Evolutionary conservation across 2,329 filamentous ascomycete genomes (phyloP).

Genomic region (Cordyceps farinosa): DNA sequence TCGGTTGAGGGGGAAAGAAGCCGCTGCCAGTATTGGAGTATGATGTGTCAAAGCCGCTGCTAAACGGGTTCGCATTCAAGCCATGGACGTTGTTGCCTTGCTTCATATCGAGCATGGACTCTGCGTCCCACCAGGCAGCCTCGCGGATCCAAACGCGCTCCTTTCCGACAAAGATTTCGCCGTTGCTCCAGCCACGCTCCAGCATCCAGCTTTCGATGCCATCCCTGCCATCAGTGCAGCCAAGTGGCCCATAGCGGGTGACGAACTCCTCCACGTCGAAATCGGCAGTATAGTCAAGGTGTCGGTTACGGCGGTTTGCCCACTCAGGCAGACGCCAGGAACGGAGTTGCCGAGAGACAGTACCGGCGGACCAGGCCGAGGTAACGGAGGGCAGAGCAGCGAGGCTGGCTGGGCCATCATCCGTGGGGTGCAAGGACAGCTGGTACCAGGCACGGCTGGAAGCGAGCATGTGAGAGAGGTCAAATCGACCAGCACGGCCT

Average conservation of each 20-base stretch:
- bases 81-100: constrained; percentile 48
- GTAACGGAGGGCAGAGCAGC: constrained; percentile 68
- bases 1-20: constrained; percentile 65
- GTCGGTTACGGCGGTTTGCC: constrained; percentile 88
- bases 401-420: constrained; percentile 73
- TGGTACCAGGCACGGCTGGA: constrained; percentile 96
- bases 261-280: constrained; percentile 93
- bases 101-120: constrained; percentile 91
- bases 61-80: constrained; percentile 45
- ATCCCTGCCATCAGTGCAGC: constrained; percentile 85
- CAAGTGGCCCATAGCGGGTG: constrained; percentile 74
- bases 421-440: constrained; percentile 84
- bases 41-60: constrained; percentile 58
- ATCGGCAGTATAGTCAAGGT: constrained; percentile 92
- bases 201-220: constrained; percentile 93
- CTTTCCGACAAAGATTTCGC: constrained; percentile 85
- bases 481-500: constrained; percentile 73
- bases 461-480: constrained; percentile 68
- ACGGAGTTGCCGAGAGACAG: constrained; percentile 87
- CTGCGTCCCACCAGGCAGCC: constrained; percentile 93
- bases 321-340: constrained; percentile 94
- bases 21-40: constrained; percentile 66
- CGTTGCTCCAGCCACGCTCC: constrained; percentile 96
- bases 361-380: constrained; percentile 89
- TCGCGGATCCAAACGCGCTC: constrained; percentile 97